These are phyloP conservation scores for Wallacemonas collosoma DNA, from an alignment of 208 protist species.

Conservation along the genomic window DNA sequence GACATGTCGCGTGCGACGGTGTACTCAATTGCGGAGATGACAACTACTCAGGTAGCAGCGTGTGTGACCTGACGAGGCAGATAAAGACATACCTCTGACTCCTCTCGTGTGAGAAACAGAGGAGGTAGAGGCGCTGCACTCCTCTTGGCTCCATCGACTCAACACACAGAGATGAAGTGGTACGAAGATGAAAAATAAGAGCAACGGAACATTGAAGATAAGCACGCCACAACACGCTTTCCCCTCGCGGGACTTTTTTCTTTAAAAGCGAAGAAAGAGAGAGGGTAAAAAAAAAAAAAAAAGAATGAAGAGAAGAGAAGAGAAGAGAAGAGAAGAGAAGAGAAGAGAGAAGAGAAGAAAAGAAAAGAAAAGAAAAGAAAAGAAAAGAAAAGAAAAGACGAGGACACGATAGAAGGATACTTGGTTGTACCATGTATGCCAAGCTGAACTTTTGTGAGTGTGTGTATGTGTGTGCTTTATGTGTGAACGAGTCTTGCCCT, in stretches of 20 bases:
- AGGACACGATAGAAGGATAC: background rate
- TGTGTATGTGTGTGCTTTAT: too few species aligned
- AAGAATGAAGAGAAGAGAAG: slow-evolving; percentile 21
- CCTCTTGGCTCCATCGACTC: too few species aligned
- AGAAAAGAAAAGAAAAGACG: background rate
- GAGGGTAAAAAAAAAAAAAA: slow-evolving; percentile 21
- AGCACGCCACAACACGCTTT: too few species aligned
- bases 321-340: slow-evolving; percentile 13
- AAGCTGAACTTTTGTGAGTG: background rate
- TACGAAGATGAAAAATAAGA: too few species aligned
- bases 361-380: slow-evolving; percentile 12
- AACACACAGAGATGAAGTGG: too few species aligned
- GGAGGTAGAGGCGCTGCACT: too few species aligned
- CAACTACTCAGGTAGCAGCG: background rate
- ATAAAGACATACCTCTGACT: slow-evolving; percentile 10
- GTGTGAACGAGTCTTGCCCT: too few species aligned
- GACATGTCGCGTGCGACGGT: background rate
- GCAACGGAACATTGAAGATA: too few species aligned
- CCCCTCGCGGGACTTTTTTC: too few species aligned
- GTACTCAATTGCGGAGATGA: background rate
- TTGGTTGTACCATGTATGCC: background rate
- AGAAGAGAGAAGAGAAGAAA: background rate
- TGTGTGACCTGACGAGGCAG: background rate
- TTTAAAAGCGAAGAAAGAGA: background rate
- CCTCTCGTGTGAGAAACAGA: background rate